These are phyloP conservation scores for Volvox africanus DNA, from an alignment of 139 green algal species.

Conservation along the genomic window DNA sequence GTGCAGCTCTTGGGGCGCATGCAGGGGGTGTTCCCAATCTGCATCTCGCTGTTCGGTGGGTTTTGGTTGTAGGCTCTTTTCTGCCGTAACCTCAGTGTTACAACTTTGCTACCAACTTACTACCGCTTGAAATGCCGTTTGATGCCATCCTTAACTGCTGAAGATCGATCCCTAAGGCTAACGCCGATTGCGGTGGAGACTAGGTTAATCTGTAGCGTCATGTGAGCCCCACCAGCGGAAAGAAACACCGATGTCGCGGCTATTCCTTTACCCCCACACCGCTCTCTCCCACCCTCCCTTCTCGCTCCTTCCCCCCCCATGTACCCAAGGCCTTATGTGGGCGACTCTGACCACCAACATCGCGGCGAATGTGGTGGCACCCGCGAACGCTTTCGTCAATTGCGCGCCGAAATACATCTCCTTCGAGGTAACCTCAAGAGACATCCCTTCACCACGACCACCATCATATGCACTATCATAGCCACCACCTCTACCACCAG, in stretches of 20 bases:
- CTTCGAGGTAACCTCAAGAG: conserved; percentile 73
- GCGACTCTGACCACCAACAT: conserved; percentile 92
- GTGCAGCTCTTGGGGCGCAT: conserved; percentile 74
- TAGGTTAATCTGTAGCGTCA: no score
- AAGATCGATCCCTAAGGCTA: no score
- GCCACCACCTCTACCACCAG: no score
- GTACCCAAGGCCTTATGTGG: conserved; percentile 69
- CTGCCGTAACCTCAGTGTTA: no score
- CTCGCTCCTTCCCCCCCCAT: neutral
- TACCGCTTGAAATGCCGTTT: no score
- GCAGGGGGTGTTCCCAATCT: conserved; percentile 63
- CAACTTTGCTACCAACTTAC: no score
- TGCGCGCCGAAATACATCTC: conserved; percentile 60
- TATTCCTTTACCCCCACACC: neutral
- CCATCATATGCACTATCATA: no score
- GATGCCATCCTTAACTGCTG: no score
- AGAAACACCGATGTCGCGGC: no score
- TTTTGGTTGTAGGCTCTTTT: neutral
- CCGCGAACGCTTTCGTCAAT: conserved; percentile 82
- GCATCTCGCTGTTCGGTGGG: conserved; percentile 70
- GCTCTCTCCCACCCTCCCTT: neutral
- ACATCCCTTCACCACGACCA: no score
- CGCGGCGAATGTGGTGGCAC: conserved; percentile 87
- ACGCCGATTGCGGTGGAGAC: no score
- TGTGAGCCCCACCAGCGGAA: no score